Base-by-base conservation (phyloP, 2,329 filamentous ascomycete species). In the Claviceps arundinis region DNA sequence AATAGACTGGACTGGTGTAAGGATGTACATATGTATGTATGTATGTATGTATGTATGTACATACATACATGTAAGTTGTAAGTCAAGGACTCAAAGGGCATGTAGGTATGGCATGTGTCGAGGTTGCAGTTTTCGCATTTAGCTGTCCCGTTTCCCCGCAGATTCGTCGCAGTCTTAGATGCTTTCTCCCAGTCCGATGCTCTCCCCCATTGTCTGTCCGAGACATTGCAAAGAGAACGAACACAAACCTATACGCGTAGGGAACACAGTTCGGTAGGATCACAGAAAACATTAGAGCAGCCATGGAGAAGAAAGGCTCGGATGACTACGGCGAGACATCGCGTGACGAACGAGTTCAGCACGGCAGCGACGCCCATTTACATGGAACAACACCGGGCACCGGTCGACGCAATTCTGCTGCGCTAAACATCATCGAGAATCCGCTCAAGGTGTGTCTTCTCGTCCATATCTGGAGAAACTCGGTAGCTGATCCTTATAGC, bases 341-440 rank as follows among this genome's bases (percentile, higher is more conserved):
- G 34, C 47, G 50, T 37, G 51, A 52, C 14, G 56, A 56, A 52
- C 48, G 54, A 37, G 45, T 53, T 16, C 37, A 40, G 40, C 50
- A 49, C 2, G 17, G n/a, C 19, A 45, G 24, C 9, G 52, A 41
- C 14, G 30, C 41, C 14, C 49, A 38, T 6, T n/a, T 41, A 26
- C 26, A 19, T 16, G 38, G 7, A 43, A 44, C 22, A 26, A 14
- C 5, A 26, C 5, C 40, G 4, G 40, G 40, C 17, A 40, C n/a
- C 22, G 55, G 56, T 5, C 58, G 56, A 6, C 60, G 59, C 42
- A 48, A 57, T 46, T 60, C 64, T 4, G 54, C 55, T 19, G 64
- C 63, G 14, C 50, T 62, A 50, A 67, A 67, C 57, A 59, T 67
- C 34, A 58, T 67, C 37, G 54, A 65, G 48, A 67, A 67, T 40